Evolutionary conservation across 2,329 filamentous ascomycete genomes (phyloP).

Genomic region (Blumeria graminis): DNA sequence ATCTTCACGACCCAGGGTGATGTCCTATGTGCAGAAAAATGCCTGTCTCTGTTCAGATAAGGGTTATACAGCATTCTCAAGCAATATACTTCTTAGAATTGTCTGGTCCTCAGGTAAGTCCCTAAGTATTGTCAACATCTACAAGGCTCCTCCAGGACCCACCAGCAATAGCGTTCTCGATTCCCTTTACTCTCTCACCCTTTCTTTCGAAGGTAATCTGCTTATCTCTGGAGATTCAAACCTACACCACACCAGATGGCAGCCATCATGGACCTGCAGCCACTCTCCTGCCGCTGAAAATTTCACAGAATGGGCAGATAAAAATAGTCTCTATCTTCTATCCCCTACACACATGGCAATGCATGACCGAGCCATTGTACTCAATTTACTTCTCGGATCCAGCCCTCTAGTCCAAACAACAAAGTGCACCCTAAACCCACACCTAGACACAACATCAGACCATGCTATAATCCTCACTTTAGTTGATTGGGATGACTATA

Average conservation of each 20-base stretch:
- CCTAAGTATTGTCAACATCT: background rate
- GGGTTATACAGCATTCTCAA: background rate
- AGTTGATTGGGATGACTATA: background rate
- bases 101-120: no score
- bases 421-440: background rate
- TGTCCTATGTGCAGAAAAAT: background rate
- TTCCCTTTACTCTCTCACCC: no score
- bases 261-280: no score
- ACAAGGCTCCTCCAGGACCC: no score
- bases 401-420: background rate
- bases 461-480: background rate
- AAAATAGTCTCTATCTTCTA: background rate
- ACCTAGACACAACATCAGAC: background rate
- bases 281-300: no score
- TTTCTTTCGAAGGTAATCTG: no score
- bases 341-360: background rate
- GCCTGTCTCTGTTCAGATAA: background rate
- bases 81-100: no score
- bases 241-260: no score
- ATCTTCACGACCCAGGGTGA: background rate
- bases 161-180: no score
- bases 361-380: background rate
- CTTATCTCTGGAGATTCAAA: no score
- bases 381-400: background rate
- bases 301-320: no score